Percentiles rank a stretch among this genome's conserved stretches.
Evolutionary conservation across 306 rosid species (phyloP).

Genomic region (Cercis canadensis): DNA sequence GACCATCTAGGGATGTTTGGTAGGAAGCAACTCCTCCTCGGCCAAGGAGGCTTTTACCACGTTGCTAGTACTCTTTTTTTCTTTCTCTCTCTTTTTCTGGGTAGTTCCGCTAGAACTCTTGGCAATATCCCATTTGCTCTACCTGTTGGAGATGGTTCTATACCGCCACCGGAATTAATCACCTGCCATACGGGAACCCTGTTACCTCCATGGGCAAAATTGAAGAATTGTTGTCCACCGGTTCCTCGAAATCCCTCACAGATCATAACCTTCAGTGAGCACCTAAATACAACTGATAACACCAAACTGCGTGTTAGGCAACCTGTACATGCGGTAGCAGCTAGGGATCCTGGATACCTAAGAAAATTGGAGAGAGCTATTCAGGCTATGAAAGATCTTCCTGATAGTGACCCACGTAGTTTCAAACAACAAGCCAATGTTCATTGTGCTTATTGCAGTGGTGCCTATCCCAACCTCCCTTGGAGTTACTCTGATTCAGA

Average conservation of each 20-base stretch:
- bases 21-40: too few relatives aligned
- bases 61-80: too few relatives aligned
- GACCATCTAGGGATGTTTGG: too few relatives aligned
- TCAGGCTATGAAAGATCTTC: constrained; percentile 53
- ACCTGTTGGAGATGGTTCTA: constrained; percentile 11
- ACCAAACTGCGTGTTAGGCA: constrained; percentile 38
- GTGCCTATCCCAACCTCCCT: constrained; percentile 47
- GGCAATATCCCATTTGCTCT: constrained; percentile 15
- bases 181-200: constrained; percentile 40
- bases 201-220: constrained; percentile 30
- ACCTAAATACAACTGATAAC: too few relatives aligned
- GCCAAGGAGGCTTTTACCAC: too few relatives aligned
- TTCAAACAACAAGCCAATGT: constrained; percentile 56
- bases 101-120: too few relatives aligned
- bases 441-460: constrained; percentile 64
- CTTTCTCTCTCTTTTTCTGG: too few relatives aligned
- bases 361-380: constrained; percentile 48
- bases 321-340: constrained; percentile 49
- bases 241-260: constrained; percentile 8
- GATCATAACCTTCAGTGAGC: constrained; percentile 21
- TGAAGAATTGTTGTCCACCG: constrained; percentile 49
- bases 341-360: constrained; percentile 5
- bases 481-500: constrained; percentile 5
- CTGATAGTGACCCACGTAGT: constrained; percentile 53
- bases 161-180: constrained; percentile 42